These are phyloP conservation scores for Ceratobasidium sp. DNA, from an alignment of 1,284 basidiomycete genomes.

Conservation along the genomic window DNA sequence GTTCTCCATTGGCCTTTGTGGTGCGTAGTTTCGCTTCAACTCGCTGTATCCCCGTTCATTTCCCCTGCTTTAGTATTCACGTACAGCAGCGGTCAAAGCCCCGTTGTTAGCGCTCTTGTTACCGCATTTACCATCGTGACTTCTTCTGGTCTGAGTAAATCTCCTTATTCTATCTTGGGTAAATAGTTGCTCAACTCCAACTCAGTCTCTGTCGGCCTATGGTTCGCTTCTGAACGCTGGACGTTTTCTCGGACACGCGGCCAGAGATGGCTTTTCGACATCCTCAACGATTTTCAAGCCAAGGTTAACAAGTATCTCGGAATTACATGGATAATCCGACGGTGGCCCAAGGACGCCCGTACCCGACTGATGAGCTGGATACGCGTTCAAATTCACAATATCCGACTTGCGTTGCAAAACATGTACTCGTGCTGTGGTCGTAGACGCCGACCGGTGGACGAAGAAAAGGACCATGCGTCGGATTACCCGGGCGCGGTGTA, in stretches of 20 bases:
- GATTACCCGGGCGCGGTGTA: neutral
- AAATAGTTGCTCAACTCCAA: conserved; percentile 2
- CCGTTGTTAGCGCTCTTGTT: conserved; percentile 72
- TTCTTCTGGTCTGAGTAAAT: conserved; percentile 67
- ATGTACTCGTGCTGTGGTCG: neutral
- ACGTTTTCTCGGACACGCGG: conserved; percentile 67
- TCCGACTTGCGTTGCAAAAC: neutral
- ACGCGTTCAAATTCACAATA: conserved; percentile 11
- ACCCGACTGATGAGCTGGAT: conserved; percentile 2
- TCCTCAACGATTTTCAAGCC: conserved; percentile 64
- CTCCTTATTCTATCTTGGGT: neutral
- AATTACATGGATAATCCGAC: conserved; percentile 45
- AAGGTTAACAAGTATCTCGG: conserved; percentile 59
- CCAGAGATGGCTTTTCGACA: conserved; percentile 78
- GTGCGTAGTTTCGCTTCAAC: conserved; percentile 71
- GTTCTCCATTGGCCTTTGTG: conserved; percentile 73
- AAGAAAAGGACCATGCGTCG: conserved; percentile 15
- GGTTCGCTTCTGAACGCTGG: conserved; percentile 81
- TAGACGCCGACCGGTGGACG: conserved; percentile 13
- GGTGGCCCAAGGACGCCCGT: conserved; percentile 40
- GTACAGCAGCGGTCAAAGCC: conserved; percentile 58
- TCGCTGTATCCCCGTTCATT: conserved; percentile 32
- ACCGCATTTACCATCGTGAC: conserved; percentile 78
- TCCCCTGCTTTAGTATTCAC: conserved; percentile 27
- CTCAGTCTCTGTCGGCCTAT: conserved; percentile 73